Conservation (phyloP, 345 rosid species). For the Microcos paniculata region DNA sequence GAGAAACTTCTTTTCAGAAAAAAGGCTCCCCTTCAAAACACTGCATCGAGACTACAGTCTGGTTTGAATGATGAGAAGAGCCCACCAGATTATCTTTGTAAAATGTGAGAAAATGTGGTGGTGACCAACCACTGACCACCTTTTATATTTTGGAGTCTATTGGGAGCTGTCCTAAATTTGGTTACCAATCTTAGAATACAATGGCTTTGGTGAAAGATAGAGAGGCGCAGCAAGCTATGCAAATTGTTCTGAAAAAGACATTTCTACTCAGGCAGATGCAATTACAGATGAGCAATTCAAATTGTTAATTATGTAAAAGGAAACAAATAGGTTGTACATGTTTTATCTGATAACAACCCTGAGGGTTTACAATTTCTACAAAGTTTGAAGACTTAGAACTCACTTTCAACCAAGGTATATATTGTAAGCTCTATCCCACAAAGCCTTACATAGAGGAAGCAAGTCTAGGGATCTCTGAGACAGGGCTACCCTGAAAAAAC, state of each 20-base stretch:
- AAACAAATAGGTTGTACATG: slow-evolving; percentile 11
- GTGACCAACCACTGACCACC: neutral
- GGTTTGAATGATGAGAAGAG: neutral
- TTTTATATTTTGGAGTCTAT: neutral
- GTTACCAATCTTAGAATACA: neutral
- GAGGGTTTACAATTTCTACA: slow-evolving; percentile 6
- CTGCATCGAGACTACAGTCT: neutral
- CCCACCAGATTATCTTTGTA: neutral
- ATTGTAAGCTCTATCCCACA: neutral
- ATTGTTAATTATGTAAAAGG: neutral
- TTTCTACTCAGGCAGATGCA: neutral
- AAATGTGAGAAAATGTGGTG: neutral
- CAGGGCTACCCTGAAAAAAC: slow-evolving; percentile 8
- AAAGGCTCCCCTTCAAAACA: neutral
- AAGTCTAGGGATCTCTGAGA: slow-evolving; percentile 9
- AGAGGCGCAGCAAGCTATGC: no score
- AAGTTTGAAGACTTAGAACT: slow-evolving; percentile 4
- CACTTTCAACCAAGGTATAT: neutral
- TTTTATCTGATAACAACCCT: neutral
- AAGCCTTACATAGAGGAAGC: slow-evolving; percentile 1
- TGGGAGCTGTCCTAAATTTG: neutral
- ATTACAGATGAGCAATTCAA: neutral
- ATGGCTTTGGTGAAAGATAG: neutral
- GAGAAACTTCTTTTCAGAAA: neutral
- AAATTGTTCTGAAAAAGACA: neutral